Conservation (phyloP, 331 rosid genomes). For the Malus hybrid region DNA sequence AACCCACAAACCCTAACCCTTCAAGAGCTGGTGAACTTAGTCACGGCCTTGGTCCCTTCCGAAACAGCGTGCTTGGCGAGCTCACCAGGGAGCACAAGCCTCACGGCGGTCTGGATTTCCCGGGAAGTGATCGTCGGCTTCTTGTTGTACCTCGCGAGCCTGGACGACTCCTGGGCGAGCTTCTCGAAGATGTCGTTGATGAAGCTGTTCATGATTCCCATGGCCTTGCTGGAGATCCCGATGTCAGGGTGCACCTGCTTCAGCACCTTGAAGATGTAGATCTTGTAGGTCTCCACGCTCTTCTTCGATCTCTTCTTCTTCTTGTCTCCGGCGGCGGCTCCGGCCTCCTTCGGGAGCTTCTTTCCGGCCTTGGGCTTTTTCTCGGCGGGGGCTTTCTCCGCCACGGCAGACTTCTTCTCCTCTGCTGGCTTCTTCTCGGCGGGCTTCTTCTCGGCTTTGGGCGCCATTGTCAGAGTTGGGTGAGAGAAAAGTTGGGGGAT, state of each 20-base stretch:
- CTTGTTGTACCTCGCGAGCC: constrained; percentile 40
- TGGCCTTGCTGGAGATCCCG: constrained; percentile 45
- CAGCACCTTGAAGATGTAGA: constrained; percentile 42
- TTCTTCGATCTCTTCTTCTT: constrained; percentile 42
- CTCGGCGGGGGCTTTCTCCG: constrained; percentile 36
- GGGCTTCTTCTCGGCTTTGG: constrained; percentile 43
- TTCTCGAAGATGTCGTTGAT: constrained; percentile 48
- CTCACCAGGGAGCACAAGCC: constrained; percentile 40
- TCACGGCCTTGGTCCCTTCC: constrained; percentile 49
- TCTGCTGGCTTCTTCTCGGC: constrained; percentile 37
- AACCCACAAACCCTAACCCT: not conserved
- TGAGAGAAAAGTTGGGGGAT: not conserved
- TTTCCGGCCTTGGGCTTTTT: constrained; percentile 44
- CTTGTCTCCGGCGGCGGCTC: constrained; percentile 23
- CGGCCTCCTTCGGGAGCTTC: constrained; percentile 40
- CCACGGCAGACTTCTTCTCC: constrained; percentile 32
- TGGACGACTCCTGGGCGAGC: constrained; percentile 37
- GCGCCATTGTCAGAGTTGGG: constrained; percentile 1
- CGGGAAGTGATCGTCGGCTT: constrained; percentile 39
- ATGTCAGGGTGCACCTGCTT: constrained; percentile 47
- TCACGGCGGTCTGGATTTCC: constrained; percentile 47
- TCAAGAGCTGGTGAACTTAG: constrained; percentile 45
- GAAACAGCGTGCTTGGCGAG: constrained; percentile 47
- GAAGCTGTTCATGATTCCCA: constrained; percentile 45
- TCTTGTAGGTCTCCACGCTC: constrained; percentile 43